A percentile compares a stretch with the other conserved stretches of the same genome.
Conservation (phyloP, 1,139 yeast species). For the Casaregolazyma lundiana region DNA sequence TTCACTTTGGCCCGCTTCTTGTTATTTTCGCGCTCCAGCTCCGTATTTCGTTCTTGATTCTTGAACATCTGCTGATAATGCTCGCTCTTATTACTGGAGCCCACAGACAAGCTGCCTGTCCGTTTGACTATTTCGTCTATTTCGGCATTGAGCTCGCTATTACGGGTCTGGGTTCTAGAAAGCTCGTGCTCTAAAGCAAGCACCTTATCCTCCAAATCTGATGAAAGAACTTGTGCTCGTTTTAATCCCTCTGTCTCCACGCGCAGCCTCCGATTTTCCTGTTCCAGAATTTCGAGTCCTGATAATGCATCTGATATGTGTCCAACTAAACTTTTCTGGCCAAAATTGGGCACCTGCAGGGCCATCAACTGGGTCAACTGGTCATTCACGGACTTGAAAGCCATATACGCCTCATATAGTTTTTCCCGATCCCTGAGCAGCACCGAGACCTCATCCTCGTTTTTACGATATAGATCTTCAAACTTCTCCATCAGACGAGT, state of each 20-base stretch:
- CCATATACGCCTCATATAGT: not conserved
- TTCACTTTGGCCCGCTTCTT: constrained; percentile 1
- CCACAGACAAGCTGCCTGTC: constrained; percentile 4
- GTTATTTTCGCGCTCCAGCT: constrained; percentile 7
- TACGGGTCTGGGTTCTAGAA: not conserved
- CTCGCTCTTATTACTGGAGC: constrained; percentile 5
- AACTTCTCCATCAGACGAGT: constrained; percentile 3
- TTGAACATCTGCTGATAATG: constrained; percentile 8
- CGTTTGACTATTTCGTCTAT: constrained; percentile 6
- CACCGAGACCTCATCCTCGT: constrained; percentile 5
- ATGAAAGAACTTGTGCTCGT: not conserved
- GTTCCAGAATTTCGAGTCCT: constrained; percentile 2
- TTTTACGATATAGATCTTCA: not conserved
- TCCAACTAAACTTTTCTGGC: constrained; percentile 1
- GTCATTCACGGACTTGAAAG: not conserved
- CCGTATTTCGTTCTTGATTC: constrained; percentile 5
- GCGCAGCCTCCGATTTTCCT: not conserved
- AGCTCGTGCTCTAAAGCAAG: constrained; percentile 1
- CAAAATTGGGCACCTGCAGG: not conserved
- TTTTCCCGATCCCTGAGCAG: not conserved
- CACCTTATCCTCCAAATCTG: not conserved
- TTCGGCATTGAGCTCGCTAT: constrained; percentile 4
- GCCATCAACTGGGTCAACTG: constrained; percentile 2
- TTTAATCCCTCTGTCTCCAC: not conserved
- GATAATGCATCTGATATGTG: constrained; percentile 6